phyloP scores from a whole-genome alignment of 306 rosid species.

The Cercis canadensis region DNA sequence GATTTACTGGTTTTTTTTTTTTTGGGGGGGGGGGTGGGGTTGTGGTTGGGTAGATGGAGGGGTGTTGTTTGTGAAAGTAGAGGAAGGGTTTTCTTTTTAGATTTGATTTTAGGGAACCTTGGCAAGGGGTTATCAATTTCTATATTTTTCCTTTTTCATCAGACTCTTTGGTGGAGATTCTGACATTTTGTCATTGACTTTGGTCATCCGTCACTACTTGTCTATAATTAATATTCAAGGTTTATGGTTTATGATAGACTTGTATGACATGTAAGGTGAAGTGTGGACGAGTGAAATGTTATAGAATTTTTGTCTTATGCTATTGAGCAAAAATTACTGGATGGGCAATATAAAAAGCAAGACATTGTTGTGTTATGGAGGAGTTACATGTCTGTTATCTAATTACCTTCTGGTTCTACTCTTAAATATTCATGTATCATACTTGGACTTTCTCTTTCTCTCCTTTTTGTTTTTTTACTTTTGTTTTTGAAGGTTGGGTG shows the following conservation, averaged over 20 bases:
- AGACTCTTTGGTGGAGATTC: conserved; percentile 12
- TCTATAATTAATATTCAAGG: neutral
- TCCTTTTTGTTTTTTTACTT: neutral
- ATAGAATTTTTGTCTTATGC: conserved; percentile 15
- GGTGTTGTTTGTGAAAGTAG: neutral
- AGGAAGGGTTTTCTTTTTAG: neutral
- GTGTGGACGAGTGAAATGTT: conserved; percentile 6
- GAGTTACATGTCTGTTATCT: conserved; percentile 18
- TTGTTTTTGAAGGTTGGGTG: neutral
- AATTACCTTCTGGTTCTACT: conserved; percentile 20
- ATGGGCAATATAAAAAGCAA: conserved; percentile 18
- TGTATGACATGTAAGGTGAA: neutral
- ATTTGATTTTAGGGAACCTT: conserved; percentile 15
- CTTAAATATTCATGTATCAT: conserved; percentile 14
- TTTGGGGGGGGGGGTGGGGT: too few relatives aligned
- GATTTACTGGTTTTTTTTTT: too few relatives aligned
- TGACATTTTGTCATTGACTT: neutral
- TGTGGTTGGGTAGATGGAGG: too few relatives aligned
- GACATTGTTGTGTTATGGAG: conserved; percentile 10
- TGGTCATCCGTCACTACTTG: conserved; percentile 17
- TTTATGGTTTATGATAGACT: conserved; percentile 3
- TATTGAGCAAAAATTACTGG: neutral
- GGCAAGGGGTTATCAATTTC: neutral
- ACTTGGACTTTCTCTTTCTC: conserved; percentile 1
- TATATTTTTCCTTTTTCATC: neutral